Evolutionary conservation across 2,329 filamentous ascomycete species (phyloP).

Genomic region (Microsporum audouinii): DNA sequence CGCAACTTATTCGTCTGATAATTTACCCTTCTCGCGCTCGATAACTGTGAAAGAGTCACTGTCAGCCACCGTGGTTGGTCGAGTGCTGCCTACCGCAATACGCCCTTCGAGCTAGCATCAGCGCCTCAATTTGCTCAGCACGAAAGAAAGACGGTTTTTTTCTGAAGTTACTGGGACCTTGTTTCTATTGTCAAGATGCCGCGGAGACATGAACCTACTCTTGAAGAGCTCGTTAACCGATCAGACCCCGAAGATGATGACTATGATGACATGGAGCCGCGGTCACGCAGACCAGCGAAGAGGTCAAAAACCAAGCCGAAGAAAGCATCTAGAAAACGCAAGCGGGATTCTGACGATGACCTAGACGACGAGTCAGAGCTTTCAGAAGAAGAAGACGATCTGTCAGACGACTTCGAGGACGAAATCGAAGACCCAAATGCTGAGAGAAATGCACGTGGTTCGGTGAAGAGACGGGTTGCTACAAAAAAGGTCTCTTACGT

Average conservation of each 20-base stretch:
- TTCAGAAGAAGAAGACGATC: slow-evolving; percentile 9
- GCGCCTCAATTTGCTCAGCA: too few relatives aligned
- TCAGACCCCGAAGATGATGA: slow-evolving; percentile 29
- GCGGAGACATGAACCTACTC: background rate
- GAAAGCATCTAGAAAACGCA: slow-evolving; percentile 22
- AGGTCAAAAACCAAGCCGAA: slow-evolving; percentile 25
- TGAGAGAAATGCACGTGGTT: slow-evolving; percentile 46
- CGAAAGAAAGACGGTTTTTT: background rate
- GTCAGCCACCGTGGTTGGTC: background rate
- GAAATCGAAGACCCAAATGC: slow-evolving; percentile 27
- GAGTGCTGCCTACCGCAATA: background rate
- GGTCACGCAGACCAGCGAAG: slow-evolving; percentile 20
- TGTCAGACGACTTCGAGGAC: slow-evolving; percentile 32
- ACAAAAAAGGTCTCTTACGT: slow-evolving; percentile 47
- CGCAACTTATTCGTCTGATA: background rate
- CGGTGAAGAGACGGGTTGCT: slow-evolving; percentile 45
- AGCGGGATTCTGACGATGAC: slow-evolving; percentile 33
- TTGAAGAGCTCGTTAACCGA: background rate
- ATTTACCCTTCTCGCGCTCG: background rate
- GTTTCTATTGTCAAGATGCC: background rate
- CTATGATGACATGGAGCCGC: slow-evolving; percentile 29
- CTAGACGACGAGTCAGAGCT: slow-evolving; percentile 32
- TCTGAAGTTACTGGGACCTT: background rate
- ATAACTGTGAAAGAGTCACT: background rate
- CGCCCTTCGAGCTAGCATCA: background rate